Evolutionary conservation across 192 early-diverging fungal genomes (phyloP), one percentile per base, ranked within the genome.

Genomic region (Umbelopsis isabellina): DNA sequence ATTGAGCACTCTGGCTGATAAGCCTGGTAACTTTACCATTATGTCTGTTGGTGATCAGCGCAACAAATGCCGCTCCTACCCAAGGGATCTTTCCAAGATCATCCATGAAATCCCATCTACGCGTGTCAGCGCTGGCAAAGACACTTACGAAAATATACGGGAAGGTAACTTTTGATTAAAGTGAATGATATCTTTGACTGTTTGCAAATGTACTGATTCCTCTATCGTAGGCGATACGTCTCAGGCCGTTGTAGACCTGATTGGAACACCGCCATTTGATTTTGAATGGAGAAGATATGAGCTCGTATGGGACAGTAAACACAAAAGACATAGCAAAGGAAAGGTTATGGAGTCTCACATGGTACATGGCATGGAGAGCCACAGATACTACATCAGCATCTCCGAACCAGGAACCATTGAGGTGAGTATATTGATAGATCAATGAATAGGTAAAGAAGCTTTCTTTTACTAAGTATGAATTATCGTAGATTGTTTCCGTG

Each of bases 21-120:
- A 79, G 25, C 70, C 82, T 45, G 82, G 82, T 20, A 84, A 84
- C 65, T 53, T 84, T 67, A 84, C 82, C 4, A 81, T 84, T 52
- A 30, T 78, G 7, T 79, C 78, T 13, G 70, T 84, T 47, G 80
- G 82, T 48, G 75, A 84, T 67, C 75, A 79, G 21, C 68, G 71
- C 8, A 79, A 84, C 52, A 69, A 81, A 44, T 84, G 82, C 15
- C 74, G 72, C 7, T 79, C 77, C 2, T 79, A 61, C 25, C 80
- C 80, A 20, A 66, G 72, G 46, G 69, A 79, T 50, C 49, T 84
- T 8, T 69, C 72, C n/a, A 75, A 76, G 8, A 45, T 71, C 27
- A 76, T 84, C 30, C 70, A 84, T 67, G 74, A 79, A 18, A 30
- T 84, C 18, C 82, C 82, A 16, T 55, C 77, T 2, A 77, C 79